Evolutionary conservation across 495 filamentous ascomycete genomes (phyloP), one percentile per base, ranked within the genome.

Genomic region (Astrocystis sublimbata): DNA sequence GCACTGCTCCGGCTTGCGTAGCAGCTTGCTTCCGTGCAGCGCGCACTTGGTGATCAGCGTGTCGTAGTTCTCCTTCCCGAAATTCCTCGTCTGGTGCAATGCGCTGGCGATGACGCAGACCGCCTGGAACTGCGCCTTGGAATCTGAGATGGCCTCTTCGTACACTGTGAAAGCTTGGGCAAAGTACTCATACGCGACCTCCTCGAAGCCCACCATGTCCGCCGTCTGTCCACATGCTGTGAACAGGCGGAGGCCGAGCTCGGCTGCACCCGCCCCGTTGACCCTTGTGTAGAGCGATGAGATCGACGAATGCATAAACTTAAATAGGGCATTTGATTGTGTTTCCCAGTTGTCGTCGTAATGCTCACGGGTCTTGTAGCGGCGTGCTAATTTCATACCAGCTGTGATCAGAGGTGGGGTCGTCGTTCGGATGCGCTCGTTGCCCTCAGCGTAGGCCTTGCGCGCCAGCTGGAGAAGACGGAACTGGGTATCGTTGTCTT

Each of bases 111-210:
- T 94, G 36, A 97, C 86, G 66, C 93, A 97, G 4, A 98, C 94
- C 10, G 96, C 93, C 76, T 98, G 94, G 80, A 97, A 98, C 70
- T 98, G 94, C 1, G 92, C 93, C 61, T 94, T 87, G 13, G 91
- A 96, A 72, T 98, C 94, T 57, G 90, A 93, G 60, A 98, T 90
- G 1, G 90, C 86, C 75, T 98, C 96, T 71, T 98, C 94, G 71
- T 98, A 98, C 31, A 98, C 92, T 0, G 94, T 98, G 63, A 98
- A 98, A 1, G 94, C 94, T 71, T 98, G 96, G 2, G 93, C 94
- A 68, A 97, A 98, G 80, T 96, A 98, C 74, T 98, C 94, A 74
- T 98, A 98, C 17, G 91, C 89, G 26, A 97, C 89, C 76, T 98
- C 94, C 74, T 98, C 94, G 65, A 93, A 93, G 13, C 89, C 91